Conservation (phyloP, 257 asterid genomes). For the Jacaranda mimosifolia region DNA sequence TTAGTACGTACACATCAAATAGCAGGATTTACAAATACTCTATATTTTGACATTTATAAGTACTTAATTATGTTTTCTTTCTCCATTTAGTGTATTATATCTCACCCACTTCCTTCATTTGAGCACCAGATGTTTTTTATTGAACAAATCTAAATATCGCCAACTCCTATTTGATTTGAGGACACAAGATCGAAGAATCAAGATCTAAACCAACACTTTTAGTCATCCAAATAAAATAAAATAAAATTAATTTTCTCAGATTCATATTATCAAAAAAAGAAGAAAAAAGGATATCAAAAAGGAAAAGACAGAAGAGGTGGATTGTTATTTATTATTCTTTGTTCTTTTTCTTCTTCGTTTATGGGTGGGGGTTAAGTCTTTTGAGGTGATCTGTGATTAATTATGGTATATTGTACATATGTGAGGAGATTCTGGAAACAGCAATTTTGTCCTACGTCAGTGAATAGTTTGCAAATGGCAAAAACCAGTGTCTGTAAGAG, state of each 20-base stretch:
- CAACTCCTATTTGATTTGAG: too few relatives aligned
- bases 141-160: too few relatives aligned
- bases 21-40: too few relatives aligned
- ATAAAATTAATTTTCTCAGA: neutral
- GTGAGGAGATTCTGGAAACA: constrained; percentile 4
- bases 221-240: too few relatives aligned
- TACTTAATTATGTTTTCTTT: too few relatives aligned
- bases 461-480: neutral
- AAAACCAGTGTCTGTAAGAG: neutral
- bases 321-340: constrained; percentile 26
- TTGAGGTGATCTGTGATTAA: neutral
- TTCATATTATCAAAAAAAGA: neutral
- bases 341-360: neutral
- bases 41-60: too few relatives aligned
- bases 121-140: too few relatives aligned
- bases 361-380: constrained; percentile 35
- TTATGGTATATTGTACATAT: neutral
- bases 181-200: too few relatives aligned
- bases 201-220: too few relatives aligned
- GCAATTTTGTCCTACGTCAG: neutral
- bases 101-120: too few relatives aligned
- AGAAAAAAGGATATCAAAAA: neutral
- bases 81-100: neutral
- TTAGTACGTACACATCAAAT: too few relatives aligned
- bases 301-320: neutral